phyloP scores from a whole-genome alignment of 225 moss, liverwort and hornwort species.

The Physcomitrium patens region DNA sequence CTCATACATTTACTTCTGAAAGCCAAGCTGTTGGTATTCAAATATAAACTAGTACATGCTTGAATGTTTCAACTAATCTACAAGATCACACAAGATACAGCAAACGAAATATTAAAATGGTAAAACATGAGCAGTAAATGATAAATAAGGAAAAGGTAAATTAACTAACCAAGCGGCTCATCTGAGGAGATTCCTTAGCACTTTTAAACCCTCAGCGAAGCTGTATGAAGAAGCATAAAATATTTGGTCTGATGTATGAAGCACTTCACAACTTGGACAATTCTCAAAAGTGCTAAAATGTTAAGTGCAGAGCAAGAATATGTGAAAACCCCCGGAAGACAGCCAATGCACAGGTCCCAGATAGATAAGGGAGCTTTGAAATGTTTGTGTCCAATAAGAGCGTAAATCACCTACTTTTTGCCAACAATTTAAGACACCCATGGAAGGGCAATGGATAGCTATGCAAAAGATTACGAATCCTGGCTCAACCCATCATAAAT shows the following conservation, averaged over 20 bases:
- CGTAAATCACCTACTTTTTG: constrained; percentile 16
- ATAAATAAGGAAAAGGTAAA: too few relatives aligned
- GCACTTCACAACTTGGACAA: background rate
- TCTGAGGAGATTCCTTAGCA: too few relatives aligned
- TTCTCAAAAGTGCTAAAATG: background rate
- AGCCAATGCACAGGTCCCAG: background rate
- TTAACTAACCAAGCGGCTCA: too few relatives aligned
- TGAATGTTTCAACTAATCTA: too few relatives aligned
- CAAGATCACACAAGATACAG: too few relatives aligned
- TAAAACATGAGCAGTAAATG: too few relatives aligned
- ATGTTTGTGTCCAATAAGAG: background rate
- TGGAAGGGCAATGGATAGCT: constrained; percentile 31
- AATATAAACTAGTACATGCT: too few relatives aligned
- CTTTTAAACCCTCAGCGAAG: too few relatives aligned
- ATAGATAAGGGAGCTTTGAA: background rate
- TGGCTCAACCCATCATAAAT: constrained; percentile 38
- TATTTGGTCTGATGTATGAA: background rate
- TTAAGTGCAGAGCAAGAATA: background rate
- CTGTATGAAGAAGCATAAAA: too few relatives aligned
- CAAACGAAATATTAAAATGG: too few relatives aligned
- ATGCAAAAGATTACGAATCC: constrained; percentile 33
- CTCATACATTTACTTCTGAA: too few relatives aligned
- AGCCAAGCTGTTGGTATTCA: too few relatives aligned
- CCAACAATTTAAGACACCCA: constrained; percentile 41
- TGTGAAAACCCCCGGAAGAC: constrained; percentile 5